Conservation (phyloP, 2,329 filamentous ascomycete genomes). For the Geosmithia morbida region DNA sequence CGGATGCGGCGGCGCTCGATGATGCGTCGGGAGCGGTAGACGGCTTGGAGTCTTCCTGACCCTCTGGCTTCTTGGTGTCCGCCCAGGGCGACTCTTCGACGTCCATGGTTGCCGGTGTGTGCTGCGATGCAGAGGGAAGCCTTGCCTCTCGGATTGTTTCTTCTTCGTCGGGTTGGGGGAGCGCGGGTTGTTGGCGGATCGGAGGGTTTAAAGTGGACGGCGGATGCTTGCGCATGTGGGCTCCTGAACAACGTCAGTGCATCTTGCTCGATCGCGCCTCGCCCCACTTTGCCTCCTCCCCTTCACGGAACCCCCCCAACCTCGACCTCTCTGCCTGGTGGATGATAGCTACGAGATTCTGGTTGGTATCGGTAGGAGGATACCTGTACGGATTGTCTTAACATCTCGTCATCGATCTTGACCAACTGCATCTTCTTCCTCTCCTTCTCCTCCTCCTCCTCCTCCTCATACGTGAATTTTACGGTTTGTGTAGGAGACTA, state of each 20-base stretch:
- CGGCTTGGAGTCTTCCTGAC: constrained; percentile 10
- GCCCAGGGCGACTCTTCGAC: constrained; percentile 40
- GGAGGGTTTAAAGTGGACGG: neutral
- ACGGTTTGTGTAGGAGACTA: too few species aligned
- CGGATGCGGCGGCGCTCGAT: constrained; percentile 9
- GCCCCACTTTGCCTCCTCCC: neutral
- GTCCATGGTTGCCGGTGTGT: constrained; percentile 22
- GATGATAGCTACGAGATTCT: too few species aligned
- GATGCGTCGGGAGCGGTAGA: constrained; percentile 3
- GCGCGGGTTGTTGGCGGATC: constrained; percentile 1
- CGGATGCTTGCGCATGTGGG: neutral
- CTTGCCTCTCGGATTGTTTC: too few species aligned
- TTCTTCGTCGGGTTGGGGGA: too few species aligned
- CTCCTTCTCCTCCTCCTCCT: neutral
- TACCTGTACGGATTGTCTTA: too few species aligned
- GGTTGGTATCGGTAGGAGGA: too few species aligned
- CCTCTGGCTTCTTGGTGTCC: constrained; percentile 17
- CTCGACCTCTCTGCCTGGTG: too few species aligned
- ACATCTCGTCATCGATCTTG: neutral
- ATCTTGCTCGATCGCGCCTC: too few species aligned
- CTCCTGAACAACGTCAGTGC: neutral
- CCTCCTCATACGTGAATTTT: too few species aligned
- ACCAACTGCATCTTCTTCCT: neutral
- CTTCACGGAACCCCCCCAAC: too few species aligned
- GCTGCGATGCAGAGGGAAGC: too few species aligned